Percentiles rank a stretch among this genome's conserved stretches.
phyloP scores from a whole-genome alignment of 306 rosid genomes.

The Vigna hirtella region DNA sequence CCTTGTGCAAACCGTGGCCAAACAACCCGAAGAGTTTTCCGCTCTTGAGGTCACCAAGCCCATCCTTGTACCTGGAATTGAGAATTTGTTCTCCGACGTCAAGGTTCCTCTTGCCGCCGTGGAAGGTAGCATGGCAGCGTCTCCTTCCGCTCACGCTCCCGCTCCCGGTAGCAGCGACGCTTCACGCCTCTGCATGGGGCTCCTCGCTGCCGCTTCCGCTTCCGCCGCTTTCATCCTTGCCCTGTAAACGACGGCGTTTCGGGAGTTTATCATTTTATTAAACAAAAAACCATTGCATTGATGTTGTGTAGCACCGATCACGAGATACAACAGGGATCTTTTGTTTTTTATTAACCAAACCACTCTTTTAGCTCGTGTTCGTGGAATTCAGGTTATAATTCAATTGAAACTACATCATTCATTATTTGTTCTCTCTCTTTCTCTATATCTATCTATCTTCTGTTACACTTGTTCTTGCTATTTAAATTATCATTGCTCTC shows the following conservation, averaged over 20 bases:
- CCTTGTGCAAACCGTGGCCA: not conserved
- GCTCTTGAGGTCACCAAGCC: not conserved
- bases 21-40: not conserved
- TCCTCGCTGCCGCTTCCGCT: not conserved
- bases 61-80: not conserved
- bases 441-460: no score
- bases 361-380: no score
- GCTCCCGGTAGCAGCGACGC: not conserved
- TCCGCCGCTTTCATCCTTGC: not conserved
- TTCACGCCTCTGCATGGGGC: not conserved
- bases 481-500: no score
- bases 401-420: not conserved
- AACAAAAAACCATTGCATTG: no score
- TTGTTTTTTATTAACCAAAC: not conserved
- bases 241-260: not conserved
- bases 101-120: not conserved
- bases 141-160: not conserved
- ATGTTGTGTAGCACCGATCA: not conserved
- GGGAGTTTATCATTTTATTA: not conserved
- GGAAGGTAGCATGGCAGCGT: not conserved
- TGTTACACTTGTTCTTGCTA: no score
- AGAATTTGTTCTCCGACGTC: no score
- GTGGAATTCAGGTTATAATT: no score
- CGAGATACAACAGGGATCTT: no score
- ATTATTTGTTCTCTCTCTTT: not conserved